These are phyloP conservation scores for Metschnikowia bowlesiae DNA, from an alignment of 805 yeast species.

Conservation along the genomic window DNA sequence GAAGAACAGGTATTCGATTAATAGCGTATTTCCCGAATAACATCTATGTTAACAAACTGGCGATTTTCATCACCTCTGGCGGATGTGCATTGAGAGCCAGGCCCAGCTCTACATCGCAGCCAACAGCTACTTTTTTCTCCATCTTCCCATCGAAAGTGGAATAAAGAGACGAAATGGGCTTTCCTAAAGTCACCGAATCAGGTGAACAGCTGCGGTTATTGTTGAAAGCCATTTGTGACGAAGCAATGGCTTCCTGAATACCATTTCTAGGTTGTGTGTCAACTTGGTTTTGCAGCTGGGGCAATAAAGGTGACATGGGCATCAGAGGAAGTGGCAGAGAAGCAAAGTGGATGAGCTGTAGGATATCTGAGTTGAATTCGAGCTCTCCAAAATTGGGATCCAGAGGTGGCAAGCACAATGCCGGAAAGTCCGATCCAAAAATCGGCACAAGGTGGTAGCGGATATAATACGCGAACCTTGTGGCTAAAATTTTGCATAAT, in stretches of 20 bases:
- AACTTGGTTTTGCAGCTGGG: not conserved
- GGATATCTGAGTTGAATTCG: slow-evolving; percentile 27
- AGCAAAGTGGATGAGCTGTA: not conserved
- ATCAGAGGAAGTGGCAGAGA: not conserved
- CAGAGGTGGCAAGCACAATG: slow-evolving; percentile 52
- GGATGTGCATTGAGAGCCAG: not conserved
- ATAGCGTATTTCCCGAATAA: too few relatives aligned
- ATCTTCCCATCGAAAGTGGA: not conserved
- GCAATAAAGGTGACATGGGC: not conserved
- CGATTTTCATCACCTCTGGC: slow-evolving; percentile 1
- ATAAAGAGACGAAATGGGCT: not conserved
- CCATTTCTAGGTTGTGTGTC: not conserved
- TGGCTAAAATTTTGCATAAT: slow-evolving; percentile 63
- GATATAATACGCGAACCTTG: slow-evolving; percentile 72
- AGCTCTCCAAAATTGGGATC: slow-evolving; percentile 66
- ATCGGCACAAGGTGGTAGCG: slow-evolving; percentile 73
- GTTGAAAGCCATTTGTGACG: not conserved
- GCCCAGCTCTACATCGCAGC: not conserved
- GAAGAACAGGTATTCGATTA: not conserved
- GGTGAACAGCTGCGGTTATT: not conserved
- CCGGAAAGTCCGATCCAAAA: slow-evolving; percentile 69
- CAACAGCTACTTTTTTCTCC: not conserved
- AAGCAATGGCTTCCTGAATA: not conserved
- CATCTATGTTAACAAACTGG: not conserved
- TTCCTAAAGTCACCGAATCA: not conserved